A percentile compares a stretch with the other conserved stretches of the same genome.
phyloP scores from a whole-genome alignment of 805 yeast genomes.

The Lachancea sp. region DNA sequence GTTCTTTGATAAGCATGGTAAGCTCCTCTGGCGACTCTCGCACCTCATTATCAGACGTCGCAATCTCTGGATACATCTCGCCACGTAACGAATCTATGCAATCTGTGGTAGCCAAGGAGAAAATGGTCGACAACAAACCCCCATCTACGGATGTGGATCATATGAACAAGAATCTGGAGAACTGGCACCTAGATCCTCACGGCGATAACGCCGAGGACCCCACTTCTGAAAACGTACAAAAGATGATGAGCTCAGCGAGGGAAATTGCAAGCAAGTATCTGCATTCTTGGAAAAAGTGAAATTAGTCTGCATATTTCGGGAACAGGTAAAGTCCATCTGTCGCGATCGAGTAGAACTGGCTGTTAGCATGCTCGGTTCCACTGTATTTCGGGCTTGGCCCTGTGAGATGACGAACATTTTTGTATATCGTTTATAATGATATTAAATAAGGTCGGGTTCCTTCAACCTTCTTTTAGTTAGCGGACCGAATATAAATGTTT shows the following conservation, averaged over 20 bases:
- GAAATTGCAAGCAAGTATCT: constrained; percentile 22
- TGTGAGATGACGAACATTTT: not conserved
- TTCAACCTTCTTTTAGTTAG: not conserved
- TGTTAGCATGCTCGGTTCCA: not conserved
- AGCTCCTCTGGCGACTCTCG: constrained; percentile 34
- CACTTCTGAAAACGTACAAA: constrained; percentile 18
- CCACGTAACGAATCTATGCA: constrained; percentile 25
- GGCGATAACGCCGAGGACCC: not conserved
- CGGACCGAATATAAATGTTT: too few species aligned
- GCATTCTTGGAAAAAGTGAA: constrained; percentile 24
- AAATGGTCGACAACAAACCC: constrained; percentile 10
- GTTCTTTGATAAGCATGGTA: constrained; percentile 24
- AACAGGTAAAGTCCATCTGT: too few species aligned
- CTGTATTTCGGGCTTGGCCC: not conserved
- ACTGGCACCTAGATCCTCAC: constrained; percentile 8
- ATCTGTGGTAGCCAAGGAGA: constrained; percentile 20
- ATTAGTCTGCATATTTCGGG: too few species aligned
- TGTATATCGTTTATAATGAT: constrained; percentile 1
- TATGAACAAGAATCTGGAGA: constrained; percentile 10
- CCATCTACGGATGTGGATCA: constrained; percentile 7
- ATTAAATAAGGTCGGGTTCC: constrained; percentile 5
- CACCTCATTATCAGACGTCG: constrained; percentile 46
- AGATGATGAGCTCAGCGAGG: constrained; percentile 22
- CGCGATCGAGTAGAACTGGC: too few species aligned
- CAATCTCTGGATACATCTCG: constrained; percentile 38